A percentile compares a stretch with the other conserved stretches of the same genome.
Conservation (phyloP, 305 asterid genomes). For the Fraxinus xanthoxyloides region DNA sequence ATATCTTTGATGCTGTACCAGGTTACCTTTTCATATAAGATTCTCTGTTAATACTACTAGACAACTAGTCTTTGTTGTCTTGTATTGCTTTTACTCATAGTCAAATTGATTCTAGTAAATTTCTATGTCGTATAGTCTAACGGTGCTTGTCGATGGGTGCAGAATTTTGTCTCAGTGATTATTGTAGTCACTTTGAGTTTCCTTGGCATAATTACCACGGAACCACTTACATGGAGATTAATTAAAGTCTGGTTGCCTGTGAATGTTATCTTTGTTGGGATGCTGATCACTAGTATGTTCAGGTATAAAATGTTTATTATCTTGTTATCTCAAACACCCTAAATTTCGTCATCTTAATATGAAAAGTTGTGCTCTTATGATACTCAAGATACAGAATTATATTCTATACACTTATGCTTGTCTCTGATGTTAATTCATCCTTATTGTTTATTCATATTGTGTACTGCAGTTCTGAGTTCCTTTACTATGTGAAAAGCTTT, state of each 20-base stretch:
- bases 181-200: conserved; percentile 56
- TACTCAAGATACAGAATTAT: background rate
- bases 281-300: conserved; percentile 95
- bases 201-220: conserved; percentile 68
- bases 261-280: conserved; percentile 84
- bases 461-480: background rate
- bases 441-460: background rate
- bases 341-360: conserved; percentile 3
- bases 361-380: background rate
- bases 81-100: background rate
- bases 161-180: conserved; percentile 78
- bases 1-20: conserved; percentile 93
- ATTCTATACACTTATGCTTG: background rate
- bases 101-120: background rate
- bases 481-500: background rate
- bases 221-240: conserved; percentile 85
- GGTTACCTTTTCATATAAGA: conserved; percentile 40
- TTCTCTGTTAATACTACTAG: conserved; percentile 1
- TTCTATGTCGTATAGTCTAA: conserved; percentile 10
- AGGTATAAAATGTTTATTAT: conserved; percentile 51
- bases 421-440: background rate
- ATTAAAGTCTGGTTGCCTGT: conserved; percentile 93
- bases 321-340: background rate
- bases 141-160: conserved; percentile 33
- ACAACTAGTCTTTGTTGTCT: background rate